A percentile compares a stretch with the other conserved stretches of the same genome.
Evolutionary conservation across 1,284 basidiomycete genomes (phyloP).

Genomic region (Heliocybe sulcata): DNA sequence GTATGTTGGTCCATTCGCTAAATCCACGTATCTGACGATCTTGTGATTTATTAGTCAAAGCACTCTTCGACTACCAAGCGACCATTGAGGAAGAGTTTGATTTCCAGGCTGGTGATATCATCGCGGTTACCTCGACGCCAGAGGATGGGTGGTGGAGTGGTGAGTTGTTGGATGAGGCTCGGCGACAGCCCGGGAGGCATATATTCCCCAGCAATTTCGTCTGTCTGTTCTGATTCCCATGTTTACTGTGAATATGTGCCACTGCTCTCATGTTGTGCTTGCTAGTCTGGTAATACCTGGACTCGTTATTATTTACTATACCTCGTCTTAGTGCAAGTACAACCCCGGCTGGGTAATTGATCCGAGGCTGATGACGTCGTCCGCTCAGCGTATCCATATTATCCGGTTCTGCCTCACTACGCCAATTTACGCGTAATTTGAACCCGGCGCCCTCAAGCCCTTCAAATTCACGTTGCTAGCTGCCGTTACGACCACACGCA

Average conservation of each 20-base stretch:
- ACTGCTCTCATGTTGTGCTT: background rate
- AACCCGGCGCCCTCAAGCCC: too few relatives aligned
- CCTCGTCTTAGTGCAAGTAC: too few relatives aligned
- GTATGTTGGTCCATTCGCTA: constrained; percentile 29
- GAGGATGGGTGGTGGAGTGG: constrained; percentile 96
- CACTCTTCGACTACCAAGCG: constrained; percentile 87
- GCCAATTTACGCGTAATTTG: too few relatives aligned
- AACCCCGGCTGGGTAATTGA: too few relatives aligned
- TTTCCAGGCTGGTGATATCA: constrained; percentile 88
- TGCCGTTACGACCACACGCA: too few relatives aligned
- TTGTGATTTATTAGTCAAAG: constrained; percentile 62
- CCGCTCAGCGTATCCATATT: too few relatives aligned
- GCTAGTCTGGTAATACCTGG: background rate
- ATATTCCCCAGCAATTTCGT: constrained; percentile 95
- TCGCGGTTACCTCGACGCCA: constrained; percentile 86
- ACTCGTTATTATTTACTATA: too few relatives aligned
- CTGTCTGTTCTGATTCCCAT: constrained; percentile 47
- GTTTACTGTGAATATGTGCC: constrained; percentile 1
- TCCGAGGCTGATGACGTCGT: too few relatives aligned
- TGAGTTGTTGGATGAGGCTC: constrained; percentile 76
- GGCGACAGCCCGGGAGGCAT: constrained; percentile 71
- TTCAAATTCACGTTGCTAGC: too few relatives aligned
- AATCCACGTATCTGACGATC: constrained; percentile 3
- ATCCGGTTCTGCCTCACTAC: too few relatives aligned
- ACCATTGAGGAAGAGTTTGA: constrained; percentile 87